Evolutionary conservation across 805 yeast genomes (phyloP).

Genomic region (Tetrapisispora phaffii): DNA sequence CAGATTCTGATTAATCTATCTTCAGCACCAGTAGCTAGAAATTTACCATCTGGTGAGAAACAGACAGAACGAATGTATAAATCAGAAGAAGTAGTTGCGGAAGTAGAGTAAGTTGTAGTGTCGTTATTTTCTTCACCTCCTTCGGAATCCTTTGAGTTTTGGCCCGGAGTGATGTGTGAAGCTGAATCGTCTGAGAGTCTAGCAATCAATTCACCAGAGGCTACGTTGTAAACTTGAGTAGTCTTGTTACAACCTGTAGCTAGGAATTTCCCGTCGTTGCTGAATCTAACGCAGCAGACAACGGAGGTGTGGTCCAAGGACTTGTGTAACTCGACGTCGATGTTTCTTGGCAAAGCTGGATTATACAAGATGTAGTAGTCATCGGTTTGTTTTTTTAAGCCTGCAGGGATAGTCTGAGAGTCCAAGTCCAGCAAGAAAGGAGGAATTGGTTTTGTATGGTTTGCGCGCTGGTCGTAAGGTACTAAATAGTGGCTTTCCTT

Average conservation of each 20-base stretch:
- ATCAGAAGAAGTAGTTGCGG: conserved; percentile 58
- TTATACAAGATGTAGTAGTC: conserved; percentile 87
- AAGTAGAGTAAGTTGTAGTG: conserved; percentile 31
- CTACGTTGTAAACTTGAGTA: conserved; percentile 88
- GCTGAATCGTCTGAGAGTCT: conserved; percentile 72
- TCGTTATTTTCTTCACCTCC: conserved; percentile 26
- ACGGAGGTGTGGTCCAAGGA: conserved; percentile 89
- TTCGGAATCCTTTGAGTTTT: neutral
- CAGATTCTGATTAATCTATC: conserved; percentile 88
- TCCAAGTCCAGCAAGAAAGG: conserved; percentile 76
- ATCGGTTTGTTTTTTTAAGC: conserved; percentile 68
- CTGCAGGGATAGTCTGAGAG: conserved; percentile 62
- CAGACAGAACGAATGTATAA: conserved; percentile 91
- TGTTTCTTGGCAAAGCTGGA: conserved; percentile 65
- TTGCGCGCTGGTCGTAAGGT: conserved; percentile 32
- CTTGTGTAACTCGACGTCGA: conserved; percentile 82
- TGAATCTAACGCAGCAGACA: conserved; percentile 92
- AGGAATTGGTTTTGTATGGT: conserved; percentile 66
- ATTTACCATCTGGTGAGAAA: conserved; percentile 90
- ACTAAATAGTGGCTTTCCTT: conserved; percentile 28
- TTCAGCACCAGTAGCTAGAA: conserved; percentile 88
- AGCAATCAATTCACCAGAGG: conserved; percentile 82
- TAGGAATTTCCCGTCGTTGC: conserved; percentile 79
- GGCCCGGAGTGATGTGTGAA: conserved; percentile 16
- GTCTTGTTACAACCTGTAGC: conserved; percentile 97